Percentiles rank a stretch among this genome's conserved stretches.
Conservation (phyloP, 805 yeast genomes). For the Metschnikowia similis region DNA sequence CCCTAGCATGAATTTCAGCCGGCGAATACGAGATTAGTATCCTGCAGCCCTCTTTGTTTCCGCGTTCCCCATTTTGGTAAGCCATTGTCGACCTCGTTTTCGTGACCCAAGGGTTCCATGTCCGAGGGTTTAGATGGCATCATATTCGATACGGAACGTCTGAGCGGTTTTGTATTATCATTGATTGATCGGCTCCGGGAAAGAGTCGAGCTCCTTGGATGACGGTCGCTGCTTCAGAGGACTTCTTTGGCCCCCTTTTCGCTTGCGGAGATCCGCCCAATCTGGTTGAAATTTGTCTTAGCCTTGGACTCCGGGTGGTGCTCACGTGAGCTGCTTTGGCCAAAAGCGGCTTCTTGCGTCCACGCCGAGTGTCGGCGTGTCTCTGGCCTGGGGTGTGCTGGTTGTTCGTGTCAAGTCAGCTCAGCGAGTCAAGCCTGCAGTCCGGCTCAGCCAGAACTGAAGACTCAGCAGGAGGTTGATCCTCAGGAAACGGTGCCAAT, state of each 20-base stretch:
- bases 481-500: no score
- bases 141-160: neutral
- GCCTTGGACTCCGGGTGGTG: neutral
- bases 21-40: neutral
- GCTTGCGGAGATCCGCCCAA: neutral
- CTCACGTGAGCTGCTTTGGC: neutral
- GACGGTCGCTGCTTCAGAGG: neutral
- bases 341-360: slow-evolving; percentile 3
- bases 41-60: neutral
- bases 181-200: neutral
- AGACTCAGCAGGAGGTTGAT: no score
- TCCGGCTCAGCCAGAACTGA: no score
- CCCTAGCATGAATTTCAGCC: slow-evolving; percentile 21
- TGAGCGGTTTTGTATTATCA: neutral
- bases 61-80: neutral
- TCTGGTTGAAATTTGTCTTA: neutral
- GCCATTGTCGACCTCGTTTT: neutral
- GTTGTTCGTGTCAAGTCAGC: neutral
- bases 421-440: no score
- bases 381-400: neutral
- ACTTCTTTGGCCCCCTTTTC: neutral
- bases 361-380: neutral
- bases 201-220: neutral
- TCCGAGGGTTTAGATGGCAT: neutral
- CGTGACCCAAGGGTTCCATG: neutral